phyloP scores from a whole-genome alignment of 2,329 filamentous ascomycete species.

The Pyrenochaeta sp. region DNA sequence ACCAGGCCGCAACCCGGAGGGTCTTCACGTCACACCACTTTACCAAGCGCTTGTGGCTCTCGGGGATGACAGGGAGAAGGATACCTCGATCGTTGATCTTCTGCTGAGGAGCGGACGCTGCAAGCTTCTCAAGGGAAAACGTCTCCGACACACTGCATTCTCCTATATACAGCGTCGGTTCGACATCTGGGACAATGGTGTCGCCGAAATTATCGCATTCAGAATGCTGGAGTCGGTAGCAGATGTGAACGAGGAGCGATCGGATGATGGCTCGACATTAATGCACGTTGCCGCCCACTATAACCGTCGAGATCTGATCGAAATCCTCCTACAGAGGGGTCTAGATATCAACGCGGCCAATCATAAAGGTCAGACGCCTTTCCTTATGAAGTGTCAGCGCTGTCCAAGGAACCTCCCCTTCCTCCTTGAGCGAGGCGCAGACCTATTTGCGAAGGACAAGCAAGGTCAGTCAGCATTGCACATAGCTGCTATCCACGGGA shows the following conservation, averaged over 20 bases:
- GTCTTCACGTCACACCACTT: slow-evolving; percentile 12
- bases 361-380: slow-evolving; percentile 20
- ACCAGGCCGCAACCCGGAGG: not conserved
- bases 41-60: slow-evolving; percentile 22
- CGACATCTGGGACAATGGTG: slow-evolving; percentile 6
- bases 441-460: slow-evolving; percentile 17
- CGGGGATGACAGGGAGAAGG: slow-evolving; percentile 1
- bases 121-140: slow-evolving; percentile 23
- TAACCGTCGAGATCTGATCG: slow-evolving; percentile 68
- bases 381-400: slow-evolving; percentile 22
- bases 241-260: slow-evolving; percentile 21
- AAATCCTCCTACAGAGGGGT: slow-evolving; percentile 80
- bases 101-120: slow-evolving; percentile 23
- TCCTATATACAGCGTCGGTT: slow-evolving; percentile 16
- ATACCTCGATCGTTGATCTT: slow-evolving; percentile 22
- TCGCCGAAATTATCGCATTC: slow-evolving; percentile 16
- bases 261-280: slow-evolving; percentile 22
- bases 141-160: slow-evolving; percentile 19
- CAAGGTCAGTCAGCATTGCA: slow-evolving; percentile 16
- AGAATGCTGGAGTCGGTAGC: slow-evolving; percentile 27
- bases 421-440: slow-evolving; percentile 10
- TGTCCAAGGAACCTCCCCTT: slow-evolving; percentile 7
- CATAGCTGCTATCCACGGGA: slow-evolving; percentile 22
- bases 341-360: slow-evolving; percentile 21
- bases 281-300: slow-evolving; percentile 27